phyloP scores from a whole-genome alignment of 768 basidiomycete genomes.

The Hypholoma fasciculare region DNA sequence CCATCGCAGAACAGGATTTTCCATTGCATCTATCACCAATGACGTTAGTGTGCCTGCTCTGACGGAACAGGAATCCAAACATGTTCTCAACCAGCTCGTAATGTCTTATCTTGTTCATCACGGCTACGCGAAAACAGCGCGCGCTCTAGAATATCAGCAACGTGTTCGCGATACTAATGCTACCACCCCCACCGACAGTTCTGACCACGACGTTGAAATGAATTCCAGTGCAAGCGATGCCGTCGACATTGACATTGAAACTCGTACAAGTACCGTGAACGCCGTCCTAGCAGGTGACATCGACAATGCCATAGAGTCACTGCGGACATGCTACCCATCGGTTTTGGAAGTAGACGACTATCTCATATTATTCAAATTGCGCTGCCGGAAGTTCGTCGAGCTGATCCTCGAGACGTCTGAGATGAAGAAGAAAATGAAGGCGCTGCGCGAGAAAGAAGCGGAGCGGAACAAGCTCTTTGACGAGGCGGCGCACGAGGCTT shows the following conservation, averaged over 20 bases:
- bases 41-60: constrained; percentile 24
- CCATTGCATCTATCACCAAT: constrained; percentile 23
- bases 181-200: constrained; percentile 1
- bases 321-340: constrained; percentile 54
- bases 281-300: constrained; percentile 71
- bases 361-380: constrained; percentile 76
- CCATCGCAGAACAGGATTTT: constrained; percentile 19
- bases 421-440: constrained; percentile 61
- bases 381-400: constrained; percentile 86
- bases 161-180: constrained; percentile 7
- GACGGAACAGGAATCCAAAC: constrained; percentile 53
- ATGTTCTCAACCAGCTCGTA: constrained; percentile 71
- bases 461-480: constrained; percentile 14
- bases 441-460: constrained; percentile 27
- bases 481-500: constrained; percentile 28
- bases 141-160: constrained; percentile 59
- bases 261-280: constrained; percentile 70
- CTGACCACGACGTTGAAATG: constrained; percentile 49
- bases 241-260: constrained; percentile 55
- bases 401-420: constrained; percentile 72
- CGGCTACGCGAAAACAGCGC: constrained; percentile 74
- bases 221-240: constrained; percentile 28
- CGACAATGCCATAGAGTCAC: constrained; percentile 62
- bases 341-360: constrained; percentile 70
- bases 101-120: constrained; percentile 82